Base-by-base conservation (phyloP, 2,329 filamentous ascomycete genomes). In the Penicillium concentricum region DNA sequence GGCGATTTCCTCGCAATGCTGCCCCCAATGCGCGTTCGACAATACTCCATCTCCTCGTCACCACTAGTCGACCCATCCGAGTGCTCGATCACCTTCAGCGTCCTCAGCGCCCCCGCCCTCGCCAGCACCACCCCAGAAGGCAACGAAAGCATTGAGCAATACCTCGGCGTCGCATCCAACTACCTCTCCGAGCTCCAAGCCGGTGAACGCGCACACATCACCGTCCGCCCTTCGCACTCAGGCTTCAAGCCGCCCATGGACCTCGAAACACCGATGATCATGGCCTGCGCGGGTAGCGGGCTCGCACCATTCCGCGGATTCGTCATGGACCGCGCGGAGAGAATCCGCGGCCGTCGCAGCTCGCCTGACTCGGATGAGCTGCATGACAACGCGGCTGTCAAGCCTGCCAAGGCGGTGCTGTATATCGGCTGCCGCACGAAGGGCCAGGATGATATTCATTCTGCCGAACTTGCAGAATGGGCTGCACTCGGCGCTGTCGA, bases 11-110 rank as follows among this genome's bases (percentile, higher is more conserved):
- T 94, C 8, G 79, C 81, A 34, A 87, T 91, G 80, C 81, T 92
- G 0, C 88, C 88, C 2, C 87, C 89, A 0, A 90, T 94, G 86
- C 85, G 89, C 28, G 81, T 90, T 38, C 83, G 89, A n/a, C 87
- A 90, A 71, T 92, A 92, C 77, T 90, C 86, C 32, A 91, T 92
- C 67, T 91, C 89, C 0, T 91, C 88, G 0, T 90, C 88, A 0
- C 87, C 89, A 0, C 78, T 90, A 0, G 78, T 77, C 60, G 81
- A 87, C 59, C 78, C 83, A 0, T 76, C 74, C 12, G 78, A 79
- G 56, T 82, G 83, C 49, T 86, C 87, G 0, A 79, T 92, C 26
- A 91, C 88, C 4, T 91, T 88, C 74, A 81, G 82, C 3, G 81
- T 92, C 1, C 79, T 90, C 49, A 80, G 87, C 46, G 78, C 77